These are phyloP conservation scores for Perilla frutescens DNA, from an alignment of 257 asterid species.

Conservation along the genomic window DNA sequence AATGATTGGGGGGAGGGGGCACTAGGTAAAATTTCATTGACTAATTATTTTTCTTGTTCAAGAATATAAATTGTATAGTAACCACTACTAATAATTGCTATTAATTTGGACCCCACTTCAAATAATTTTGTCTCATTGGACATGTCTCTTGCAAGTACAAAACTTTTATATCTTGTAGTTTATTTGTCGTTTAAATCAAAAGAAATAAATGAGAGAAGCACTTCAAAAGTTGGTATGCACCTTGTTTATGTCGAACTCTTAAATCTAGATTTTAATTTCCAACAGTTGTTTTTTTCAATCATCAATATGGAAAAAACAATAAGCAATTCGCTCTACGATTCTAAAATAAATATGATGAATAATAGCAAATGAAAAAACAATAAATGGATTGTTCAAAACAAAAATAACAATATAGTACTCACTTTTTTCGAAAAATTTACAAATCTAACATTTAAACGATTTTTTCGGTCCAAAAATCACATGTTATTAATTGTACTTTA, in stretches of 20 bases:
- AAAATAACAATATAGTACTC: no score
- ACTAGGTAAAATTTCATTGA: conserved; percentile 13
- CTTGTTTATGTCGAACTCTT: neutral
- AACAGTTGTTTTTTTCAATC: no score
- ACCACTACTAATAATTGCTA: conserved; percentile 27
- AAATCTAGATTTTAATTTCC: neutral
- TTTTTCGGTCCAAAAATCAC: no score
- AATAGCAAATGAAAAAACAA: no score
- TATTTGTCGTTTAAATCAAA: neutral
- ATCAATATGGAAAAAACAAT: neutral
- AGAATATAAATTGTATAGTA: conserved; percentile 3
- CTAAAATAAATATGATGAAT: neutral
- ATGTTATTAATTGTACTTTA: no score
- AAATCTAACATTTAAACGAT: no score
- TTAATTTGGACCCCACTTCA: conserved; percentile 27
- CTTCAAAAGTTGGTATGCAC: conserved; percentile 4
- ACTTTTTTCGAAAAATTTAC: no score
- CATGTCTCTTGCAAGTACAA: conserved; percentile 25
- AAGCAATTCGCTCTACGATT: neutral
- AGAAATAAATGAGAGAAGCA: neutral
- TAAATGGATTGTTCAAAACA: no score
- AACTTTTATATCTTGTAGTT: conserved; percentile 20
- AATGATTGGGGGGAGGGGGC: conserved; percentile 1
- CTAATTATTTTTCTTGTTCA: conserved; percentile 23
- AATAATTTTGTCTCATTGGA: conserved; percentile 27